Percentiles rank a stretch among this genome's conserved stretches.
Conservation (phyloP, 495 filamentous ascomycete species). For the Penicillium atrosanguineum region DNA sequence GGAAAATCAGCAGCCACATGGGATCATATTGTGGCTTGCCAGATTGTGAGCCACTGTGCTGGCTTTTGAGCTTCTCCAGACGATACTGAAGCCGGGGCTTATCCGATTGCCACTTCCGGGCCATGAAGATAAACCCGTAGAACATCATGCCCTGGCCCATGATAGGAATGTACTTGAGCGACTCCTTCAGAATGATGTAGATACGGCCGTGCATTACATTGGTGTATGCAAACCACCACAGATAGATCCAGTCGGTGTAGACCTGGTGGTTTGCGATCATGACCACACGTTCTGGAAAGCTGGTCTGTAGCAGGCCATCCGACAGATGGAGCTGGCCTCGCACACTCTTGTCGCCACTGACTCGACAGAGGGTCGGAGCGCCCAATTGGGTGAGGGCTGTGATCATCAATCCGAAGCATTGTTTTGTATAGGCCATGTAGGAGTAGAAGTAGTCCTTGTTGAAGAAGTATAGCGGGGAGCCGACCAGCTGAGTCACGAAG, state of each 20-base stretch:
- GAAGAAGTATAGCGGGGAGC: constrained; percentile 58
- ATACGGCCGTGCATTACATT: constrained; percentile 64
- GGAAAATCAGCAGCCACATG: constrained; percentile 71
- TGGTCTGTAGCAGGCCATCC: constrained; percentile 52
- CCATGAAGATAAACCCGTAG: constrained; percentile 69
- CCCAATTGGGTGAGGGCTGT: constrained; percentile 62
- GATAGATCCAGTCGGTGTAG: constrained; percentile 70
- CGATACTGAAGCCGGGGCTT: constrained; percentile 59
- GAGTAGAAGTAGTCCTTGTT: constrained; percentile 58
- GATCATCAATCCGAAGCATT: constrained; percentile 59
- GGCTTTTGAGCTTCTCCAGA: constrained; percentile 55
- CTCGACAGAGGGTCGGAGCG: constrained; percentile 56
- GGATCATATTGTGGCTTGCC: constrained; percentile 53
- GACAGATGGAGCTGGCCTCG: constrained; percentile 54
- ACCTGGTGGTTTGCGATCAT: constrained; percentile 69
- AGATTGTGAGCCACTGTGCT: constrained; percentile 49
- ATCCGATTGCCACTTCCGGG: constrained; percentile 64
- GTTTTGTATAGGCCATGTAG: constrained; percentile 65
- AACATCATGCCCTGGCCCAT: constrained; percentile 66
- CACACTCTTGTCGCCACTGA: constrained; percentile 61
- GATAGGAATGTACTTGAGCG: constrained; percentile 62
- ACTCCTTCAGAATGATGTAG: constrained; percentile 69
- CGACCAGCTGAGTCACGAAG: constrained; percentile 54
- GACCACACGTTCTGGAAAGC: constrained; percentile 61
- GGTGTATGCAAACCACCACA: constrained; percentile 69